Base-by-base conservation (phyloP, 306 rosid genomes). In the Mucuna pruriens region DNA sequence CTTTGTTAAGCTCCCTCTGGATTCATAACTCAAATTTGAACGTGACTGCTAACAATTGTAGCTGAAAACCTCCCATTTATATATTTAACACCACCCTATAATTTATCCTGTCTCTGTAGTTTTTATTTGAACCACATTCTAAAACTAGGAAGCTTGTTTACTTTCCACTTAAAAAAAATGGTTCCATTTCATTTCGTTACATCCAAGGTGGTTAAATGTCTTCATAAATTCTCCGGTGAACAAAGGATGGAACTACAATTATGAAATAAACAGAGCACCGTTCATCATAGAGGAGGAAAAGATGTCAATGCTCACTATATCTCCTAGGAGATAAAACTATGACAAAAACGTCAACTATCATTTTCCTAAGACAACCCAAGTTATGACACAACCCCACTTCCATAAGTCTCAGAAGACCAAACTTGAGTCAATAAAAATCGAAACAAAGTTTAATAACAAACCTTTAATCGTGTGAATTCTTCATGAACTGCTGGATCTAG, bases 401-500 rank as follows among this genome's bases (percentile, higher is more conserved):
- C 38, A 15, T 13, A 31, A n/a, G n/a, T 29, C 22, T 22, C 29
- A 36, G 16, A 69, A 76, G 60, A 39, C 36, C 51, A 71, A 36
- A 34, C 19, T 44, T 34, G 36, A 64, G 63, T 61, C 48, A 22
- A 61, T 17, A 62, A 17, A 77, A 73, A 49, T 39, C 55, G 17
- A 29, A 9, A 77, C 23, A 58, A 79, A 64, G 51, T 40, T 46
- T 36, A 51, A 74, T 48, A 85, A 81, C 90, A 82, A 61, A 95
- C 97, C 98, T 92, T 94, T 64, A 92, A 82, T 17, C 97, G 97
- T 25, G 89, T 90, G 81, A 94, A 94, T 87, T 94, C 98, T 83
- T 94, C 97, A 87, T 94, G 97, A 79, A 95, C 85, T 68, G 97
- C 97, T 9, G 95, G 98, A 89, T 95, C 97, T 58, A 94, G 89